Evolutionary conservation across 2,329 filamentous ascomycete species (phyloP), one percentile per base, ranked within the genome.

Genomic region (Fusarium verticillioides): DNA sequence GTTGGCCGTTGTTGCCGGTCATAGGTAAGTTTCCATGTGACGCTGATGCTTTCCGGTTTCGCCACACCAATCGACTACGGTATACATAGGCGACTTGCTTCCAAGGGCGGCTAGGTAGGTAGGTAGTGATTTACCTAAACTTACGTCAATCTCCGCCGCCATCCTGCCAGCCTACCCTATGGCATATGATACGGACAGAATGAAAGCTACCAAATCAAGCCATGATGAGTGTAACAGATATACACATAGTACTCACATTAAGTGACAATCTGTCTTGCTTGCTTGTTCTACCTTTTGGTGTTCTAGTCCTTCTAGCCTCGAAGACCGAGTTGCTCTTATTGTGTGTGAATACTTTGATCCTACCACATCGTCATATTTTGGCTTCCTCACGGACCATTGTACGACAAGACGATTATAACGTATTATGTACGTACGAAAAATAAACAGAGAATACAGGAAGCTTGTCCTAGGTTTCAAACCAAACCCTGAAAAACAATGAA

Each of bases 21-120:
- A 46, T 26, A 49, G n/a, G 47, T 52, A 43, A 53, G 34, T 60
- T 74, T 62, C 71, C 71, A 74, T 74, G 63, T 74, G 71, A 74
- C 46, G 67, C 36, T 73, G 71, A 60, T 53, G 59, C 49, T 73
- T 59, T 63, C 52, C 53, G 42, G 34, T 63, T 67, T 74, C 34
- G 71, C 71, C 67, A 64, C 71, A 63, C 21, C 54, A 36, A 34
- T 58, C 30, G 65, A 65, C 40, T 63, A 37, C 34, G 16, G 36
- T 37, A 36, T 19, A 34, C 13, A 6, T 46, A 23, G 26, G 44
- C 44, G 13, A 28, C 26, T 47, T 47, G 39, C 43, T 37, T 39
- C 40, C 28, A 23, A 23, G 11, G 28, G n/a, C 39, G 21, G 4
- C 5, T 32, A 39, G 36, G 9, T 40, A 37, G 23, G 23, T 23